Evolutionary conservation across 2,329 filamentous ascomycete genomes (phyloP).

Genomic region (Aspergillus neotritici): DNA sequence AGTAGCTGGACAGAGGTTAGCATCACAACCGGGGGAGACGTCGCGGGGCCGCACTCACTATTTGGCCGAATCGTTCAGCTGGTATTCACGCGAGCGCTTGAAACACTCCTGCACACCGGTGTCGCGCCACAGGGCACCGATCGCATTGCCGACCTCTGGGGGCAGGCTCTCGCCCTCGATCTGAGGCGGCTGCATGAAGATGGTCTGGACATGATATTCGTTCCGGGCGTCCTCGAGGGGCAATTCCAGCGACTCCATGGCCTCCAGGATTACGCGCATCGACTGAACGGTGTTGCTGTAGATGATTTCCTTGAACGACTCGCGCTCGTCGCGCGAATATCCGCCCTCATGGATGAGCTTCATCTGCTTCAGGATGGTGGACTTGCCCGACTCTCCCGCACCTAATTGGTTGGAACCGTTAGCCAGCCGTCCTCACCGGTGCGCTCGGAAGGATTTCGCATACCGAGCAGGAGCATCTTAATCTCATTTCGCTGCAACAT

Average conservation of each 20-base stretch:
- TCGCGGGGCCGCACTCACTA: slow-evolving; percentile 60
- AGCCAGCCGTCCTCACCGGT: slow-evolving; percentile 10
- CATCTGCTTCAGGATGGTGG: slow-evolving; percentile 93
- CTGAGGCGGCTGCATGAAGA: slow-evolving; percentile 97
- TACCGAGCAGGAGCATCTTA: slow-evolving; percentile 98
- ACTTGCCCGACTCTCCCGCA: slow-evolving; percentile 97
- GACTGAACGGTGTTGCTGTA: slow-evolving; percentile 67
- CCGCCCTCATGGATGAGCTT: slow-evolving; percentile 99
- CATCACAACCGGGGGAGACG: neutral
- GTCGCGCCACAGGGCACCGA: slow-evolving; percentile 89
- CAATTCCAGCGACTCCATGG: slow-evolving; percentile 64
- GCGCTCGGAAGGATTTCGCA: slow-evolving; percentile 26
- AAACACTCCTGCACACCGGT: slow-evolving; percentile 91
- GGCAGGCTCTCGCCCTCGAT: slow-evolving; percentile 92
- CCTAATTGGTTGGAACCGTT: slow-evolving; percentile 46
- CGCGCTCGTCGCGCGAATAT: slow-evolving; percentile 83
- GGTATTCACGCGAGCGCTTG: slow-evolving; percentile 91
- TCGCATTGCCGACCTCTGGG: slow-evolving; percentile 89
- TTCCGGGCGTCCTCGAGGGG: slow-evolving; percentile 86
- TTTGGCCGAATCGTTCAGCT: slow-evolving; percentile 92
- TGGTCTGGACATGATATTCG: slow-evolving; percentile 96
- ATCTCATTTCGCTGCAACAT: slow-evolving; percentile 99
- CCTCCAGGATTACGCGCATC: slow-evolving; percentile 65
- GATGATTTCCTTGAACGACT: slow-evolving; percentile 67
- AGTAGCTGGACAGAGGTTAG: slow-evolving; percentile 63